Evolutionary conservation across 345 rosid species (phyloP).

Genomic region (Iberis pinnata): DNA sequence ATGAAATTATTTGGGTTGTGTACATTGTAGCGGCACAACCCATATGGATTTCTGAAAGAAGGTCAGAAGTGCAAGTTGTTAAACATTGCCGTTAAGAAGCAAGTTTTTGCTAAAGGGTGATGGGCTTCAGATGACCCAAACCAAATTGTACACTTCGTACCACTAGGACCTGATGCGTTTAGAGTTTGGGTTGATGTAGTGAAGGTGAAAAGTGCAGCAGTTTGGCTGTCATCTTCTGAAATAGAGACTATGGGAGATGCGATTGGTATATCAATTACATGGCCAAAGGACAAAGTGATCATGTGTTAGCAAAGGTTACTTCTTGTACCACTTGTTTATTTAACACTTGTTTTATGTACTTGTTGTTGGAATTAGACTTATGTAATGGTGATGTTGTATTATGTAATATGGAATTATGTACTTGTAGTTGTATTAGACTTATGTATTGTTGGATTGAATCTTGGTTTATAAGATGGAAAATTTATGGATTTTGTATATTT

Average conservation of each 20-base stretch:
- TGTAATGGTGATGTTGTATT: no score
- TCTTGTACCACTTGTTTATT: no score
- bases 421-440: no score
- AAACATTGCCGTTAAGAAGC: neutral
- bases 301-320: no score
- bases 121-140: neutral
- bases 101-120: neutral
- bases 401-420: no score
- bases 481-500: no score
- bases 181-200: neutral
- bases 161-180: neutral
- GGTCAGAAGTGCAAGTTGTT: neutral
- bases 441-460: no score
- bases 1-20: no score
- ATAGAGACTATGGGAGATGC: neutral
- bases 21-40: no score
- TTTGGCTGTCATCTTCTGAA: neutral
- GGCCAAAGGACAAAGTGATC: neutral
- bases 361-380: no score
- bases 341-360: no score
- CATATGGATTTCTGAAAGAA: neutral
- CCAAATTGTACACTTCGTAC: neutral
- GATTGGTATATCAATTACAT: neutral
- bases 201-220: neutral
- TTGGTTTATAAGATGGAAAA: no score